Percentiles rank a stretch among this genome's conserved stretches.
Evolutionary conservation across 2,329 filamentous ascomycete genomes (phyloP).

Genomic region (Pyricularia pennisetigena): DNA sequence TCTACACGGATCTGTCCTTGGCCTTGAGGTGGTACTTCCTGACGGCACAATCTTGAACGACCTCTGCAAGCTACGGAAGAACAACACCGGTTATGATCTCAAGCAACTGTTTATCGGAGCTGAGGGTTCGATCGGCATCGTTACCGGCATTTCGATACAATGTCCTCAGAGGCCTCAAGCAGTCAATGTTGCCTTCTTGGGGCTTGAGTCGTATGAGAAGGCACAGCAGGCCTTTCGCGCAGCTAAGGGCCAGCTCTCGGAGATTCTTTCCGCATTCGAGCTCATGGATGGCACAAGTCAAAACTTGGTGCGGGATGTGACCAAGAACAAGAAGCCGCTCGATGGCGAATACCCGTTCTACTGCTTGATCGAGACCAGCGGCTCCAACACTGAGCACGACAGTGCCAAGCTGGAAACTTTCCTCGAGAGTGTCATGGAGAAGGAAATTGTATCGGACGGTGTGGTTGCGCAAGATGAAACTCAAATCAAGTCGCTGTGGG

Average conservation of each 20-base stretch:
- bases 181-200: constrained; percentile 92
- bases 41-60: constrained; percentile 90
- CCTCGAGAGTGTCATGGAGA: constrained; percentile 79
- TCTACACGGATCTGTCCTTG: constrained; percentile 85
- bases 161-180: constrained; percentile 82
- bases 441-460: constrained; percentile 79
- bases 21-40: constrained; percentile 85
- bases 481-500: constrained; percentile 77
- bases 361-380: constrained; percentile 92
- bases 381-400: constrained; percentile 90
- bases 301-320: constrained; percentile 63
- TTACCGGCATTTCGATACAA: constrained; percentile 81
- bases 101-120: constrained; percentile 96
- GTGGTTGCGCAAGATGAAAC: constrained; percentile 91
- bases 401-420: constrained; percentile 83
- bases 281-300: constrained; percentile 88
- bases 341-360: constrained; percentile 87
- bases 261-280: constrained; percentile 96
- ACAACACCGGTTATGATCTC: constrained; percentile 96
- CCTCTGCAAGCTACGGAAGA: constrained; percentile 81
- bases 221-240: constrained; percentile 78
- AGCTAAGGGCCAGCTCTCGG: constrained; percentile 81
- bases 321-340: constrained; percentile 68
- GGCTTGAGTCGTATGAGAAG: constrained; percentile 81
- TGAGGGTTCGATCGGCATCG: constrained; percentile 89